phyloP scores from a whole-genome alignment of 306 rosid species.

The Cucumis hystrix region DNA sequence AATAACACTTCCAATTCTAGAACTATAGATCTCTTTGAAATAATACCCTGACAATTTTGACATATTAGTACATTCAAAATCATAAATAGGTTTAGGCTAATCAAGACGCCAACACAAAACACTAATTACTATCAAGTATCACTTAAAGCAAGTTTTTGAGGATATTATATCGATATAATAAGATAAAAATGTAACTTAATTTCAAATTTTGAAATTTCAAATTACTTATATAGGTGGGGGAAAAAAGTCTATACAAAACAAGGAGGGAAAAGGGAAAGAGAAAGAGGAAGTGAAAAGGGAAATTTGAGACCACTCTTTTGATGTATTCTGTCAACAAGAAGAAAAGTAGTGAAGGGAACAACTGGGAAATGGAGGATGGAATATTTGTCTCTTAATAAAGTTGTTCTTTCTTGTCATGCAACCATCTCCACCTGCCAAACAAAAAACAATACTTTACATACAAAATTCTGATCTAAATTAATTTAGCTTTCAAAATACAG shows the following conservation, averaged over 20 bases:
- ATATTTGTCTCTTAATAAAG: slow-evolving; percentile 45
- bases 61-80: too few species aligned
- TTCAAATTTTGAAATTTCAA: neutral
- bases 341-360: slow-evolving; percentile 6
- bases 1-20: too few species aligned
- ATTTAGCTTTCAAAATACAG: neutral
- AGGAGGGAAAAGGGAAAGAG: neutral
- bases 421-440: slow-evolving; percentile 84
- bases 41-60: too few species aligned
- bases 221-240: neutral
- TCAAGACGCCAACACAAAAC: too few species aligned
- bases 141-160: too few species aligned
- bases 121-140: too few species aligned
- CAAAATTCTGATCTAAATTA: neutral
- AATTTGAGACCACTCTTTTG: slow-evolving; percentile 12
- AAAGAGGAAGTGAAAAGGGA: neutral
- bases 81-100: too few species aligned
- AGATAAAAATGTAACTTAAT: too few species aligned
- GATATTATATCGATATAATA: too few species aligned
- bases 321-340: neutral
- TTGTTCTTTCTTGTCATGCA: slow-evolving; percentile 60
- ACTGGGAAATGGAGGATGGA: slow-evolving; percentile 8
- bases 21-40: too few species aligned
- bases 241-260: neutral
- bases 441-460: neutral